Evolutionary conservation across 2,329 filamentous ascomycete species (phyloP).

Genomic region (Thelonectria discophora): DNA sequence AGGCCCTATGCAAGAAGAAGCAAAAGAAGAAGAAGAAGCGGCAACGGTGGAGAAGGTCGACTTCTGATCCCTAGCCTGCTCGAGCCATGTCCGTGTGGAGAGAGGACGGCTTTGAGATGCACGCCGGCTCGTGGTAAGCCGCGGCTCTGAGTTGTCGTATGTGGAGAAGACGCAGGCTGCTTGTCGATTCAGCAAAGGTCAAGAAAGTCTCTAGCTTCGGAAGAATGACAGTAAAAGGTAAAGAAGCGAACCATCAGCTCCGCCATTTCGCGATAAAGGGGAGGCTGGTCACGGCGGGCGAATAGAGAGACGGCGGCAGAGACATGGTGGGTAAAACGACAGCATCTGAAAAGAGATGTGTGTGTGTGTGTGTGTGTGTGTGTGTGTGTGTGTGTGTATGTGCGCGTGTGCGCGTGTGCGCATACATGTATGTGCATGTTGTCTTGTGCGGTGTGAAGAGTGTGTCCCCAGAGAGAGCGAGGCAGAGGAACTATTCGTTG

Average conservation of each 20-base stretch:
- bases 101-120: slow-evolving; percentile 29
- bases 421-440: slow-evolving; percentile 27
- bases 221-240: slow-evolving; percentile 23
- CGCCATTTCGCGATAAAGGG: slow-evolving; percentile 15
- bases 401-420: slow-evolving; percentile 22
- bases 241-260: slow-evolving; percentile 18
- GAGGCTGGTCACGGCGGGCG: slow-evolving; percentile 20
- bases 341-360: slow-evolving; percentile 24
- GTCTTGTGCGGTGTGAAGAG: slow-evolving; percentile 7
- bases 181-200: slow-evolving; percentile 33
- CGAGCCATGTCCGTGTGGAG: slow-evolving; percentile 24
- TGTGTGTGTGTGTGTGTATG: slow-evolving; percentile 27
- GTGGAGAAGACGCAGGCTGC: slow-evolving; percentile 30
- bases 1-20: background rate
- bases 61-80: too few species aligned
- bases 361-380: slow-evolving; percentile 26
- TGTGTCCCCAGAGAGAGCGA: slow-evolving; percentile 29
- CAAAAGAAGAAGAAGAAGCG: slow-evolving; percentile 20
- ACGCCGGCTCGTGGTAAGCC: slow-evolving; percentile 23
- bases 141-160: slow-evolving; percentile 29
- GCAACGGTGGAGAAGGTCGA: slow-evolving; percentile 27
- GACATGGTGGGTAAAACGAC: slow-evolving; percentile 44
- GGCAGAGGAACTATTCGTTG: too few species aligned
- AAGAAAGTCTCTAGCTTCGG: slow-evolving; percentile 29
- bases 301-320: slow-evolving; percentile 34